Evolutionary conservation across 2,329 filamentous ascomycete species (phyloP).

Genomic region (Botrytis deweyae): DNA sequence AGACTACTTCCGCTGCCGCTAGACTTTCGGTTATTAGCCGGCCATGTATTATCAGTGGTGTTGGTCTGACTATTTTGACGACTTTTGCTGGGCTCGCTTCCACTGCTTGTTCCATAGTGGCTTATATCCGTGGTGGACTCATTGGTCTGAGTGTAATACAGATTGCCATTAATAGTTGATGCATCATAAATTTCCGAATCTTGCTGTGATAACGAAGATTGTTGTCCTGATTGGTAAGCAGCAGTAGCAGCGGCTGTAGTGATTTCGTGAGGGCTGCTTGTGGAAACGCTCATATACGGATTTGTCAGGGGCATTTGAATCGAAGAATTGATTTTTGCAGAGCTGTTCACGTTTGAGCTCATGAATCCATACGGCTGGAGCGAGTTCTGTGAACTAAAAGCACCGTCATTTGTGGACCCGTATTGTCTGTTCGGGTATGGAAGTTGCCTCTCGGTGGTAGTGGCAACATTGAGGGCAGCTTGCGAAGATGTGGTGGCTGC

Average conservation of each 20-base stretch:
- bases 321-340: slow-evolving; percentile 1
- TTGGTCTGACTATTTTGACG: slow-evolving; percentile 21
- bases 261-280: slow-evolving; percentile 34
- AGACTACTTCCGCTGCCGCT: background rate
- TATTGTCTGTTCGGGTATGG: slow-evolving; percentile 18
- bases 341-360: slow-evolving; percentile 3
- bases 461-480: background rate
- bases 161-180: background rate
- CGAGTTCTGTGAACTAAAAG: background rate
- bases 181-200: slow-evolving; percentile 8
- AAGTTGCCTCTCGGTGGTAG: background rate
- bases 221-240: slow-evolving; percentile 6
- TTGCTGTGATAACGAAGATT: slow-evolving; percentile 4
- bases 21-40: slow-evolving; percentile 20
- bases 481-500: background rate
- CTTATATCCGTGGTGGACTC: background rate
- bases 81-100: slow-evolving; percentile 8
- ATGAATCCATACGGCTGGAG: slow-evolving; percentile 1
- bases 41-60: slow-evolving; percentile 6
- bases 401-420: slow-evolving; percentile 12
- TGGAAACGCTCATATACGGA: slow-evolving; percentile 30
- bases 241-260: slow-evolving; percentile 11
- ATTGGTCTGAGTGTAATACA: slow-evolving; percentile 2
- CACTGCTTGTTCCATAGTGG: slow-evolving; percentile 16
- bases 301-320: slow-evolving; percentile 23